Evolutionary conservation across 306 rosid species (phyloP), one percentile per base, ranked within the genome.

Genomic region (Argentina anserina): DNA sequence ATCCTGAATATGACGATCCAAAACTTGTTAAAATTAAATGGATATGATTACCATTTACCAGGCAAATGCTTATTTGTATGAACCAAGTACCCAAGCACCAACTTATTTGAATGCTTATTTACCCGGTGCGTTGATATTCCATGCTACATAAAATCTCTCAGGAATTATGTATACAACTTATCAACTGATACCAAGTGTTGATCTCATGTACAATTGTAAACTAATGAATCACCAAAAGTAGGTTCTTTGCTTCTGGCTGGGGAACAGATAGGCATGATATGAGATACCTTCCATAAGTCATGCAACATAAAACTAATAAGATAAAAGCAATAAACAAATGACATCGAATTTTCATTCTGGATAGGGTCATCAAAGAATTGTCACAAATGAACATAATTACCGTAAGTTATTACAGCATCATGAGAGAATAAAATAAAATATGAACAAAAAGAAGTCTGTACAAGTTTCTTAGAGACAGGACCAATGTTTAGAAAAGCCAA

Each of bases 401-500:
- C 53, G 20, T 45, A 59, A 78, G 74, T 69, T 70, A 72, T 59
- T 42, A 83, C 55, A 70, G 50, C 67, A 31, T 34, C 67, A 62
- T 34, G 26, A 9, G 23, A 17, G 15, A 14, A 62, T 3, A 62
- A 56, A 50, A 70, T 67, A 56, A 55, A 67, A 76, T 70, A 78
- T 75, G 40, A 71, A 14, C 33, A 34, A 41, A 70, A 52, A 70
- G 69, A 83, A 72, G 84, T 77, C 90, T 90, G 92, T 90, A 88
- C 97, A 90, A 67, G 50, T 88, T 90, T 76, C 37, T 82, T 90
- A 86, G 83, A 80, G 81, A 87, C 94, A 85, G 34, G 71, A 56
- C 75, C 66, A 71, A 70, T 78, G 92, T 88, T 82, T 80, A 59
- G 65, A 76, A 26, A 78, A 74, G 86, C 87, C 87, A 75, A 88